phyloP scores from a whole-genome alignment of 176 grass and related monocot genomes.

The Stipa capillata region DNA sequence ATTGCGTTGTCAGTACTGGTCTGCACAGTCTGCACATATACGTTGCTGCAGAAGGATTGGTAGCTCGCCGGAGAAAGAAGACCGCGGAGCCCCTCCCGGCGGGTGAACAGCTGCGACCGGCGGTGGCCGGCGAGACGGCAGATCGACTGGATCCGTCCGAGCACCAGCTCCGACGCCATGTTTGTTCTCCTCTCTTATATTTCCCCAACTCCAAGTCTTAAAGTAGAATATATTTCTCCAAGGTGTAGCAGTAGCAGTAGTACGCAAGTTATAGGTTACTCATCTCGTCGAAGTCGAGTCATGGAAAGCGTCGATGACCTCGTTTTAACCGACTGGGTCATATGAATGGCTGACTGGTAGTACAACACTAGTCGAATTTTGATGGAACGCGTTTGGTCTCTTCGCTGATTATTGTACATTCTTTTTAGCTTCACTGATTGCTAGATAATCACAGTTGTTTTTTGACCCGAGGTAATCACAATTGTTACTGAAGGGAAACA shows the following conservation, averaged over 20 bases:
- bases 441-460: neutral
- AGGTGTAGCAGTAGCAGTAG: neutral
- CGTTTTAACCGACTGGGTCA: neutral
- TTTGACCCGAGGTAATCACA: too few relatives aligned
- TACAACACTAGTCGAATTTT: neutral
- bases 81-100: neutral
- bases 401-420: neutral
- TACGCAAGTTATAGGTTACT: constrained; percentile 22
- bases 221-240: neutral
- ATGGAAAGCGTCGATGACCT: neutral
- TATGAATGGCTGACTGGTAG: neutral
- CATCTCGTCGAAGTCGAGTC: neutral
- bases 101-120: neutral
- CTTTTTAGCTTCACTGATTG: neutral
- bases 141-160: neutral
- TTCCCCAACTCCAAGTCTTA: neutral
- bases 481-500: too few relatives aligned
- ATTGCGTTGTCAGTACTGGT: neutral
- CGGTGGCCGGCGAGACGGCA: neutral
- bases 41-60: neutral
- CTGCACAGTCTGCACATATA: neutral
- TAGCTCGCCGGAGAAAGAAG: neutral
- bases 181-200: neutral
- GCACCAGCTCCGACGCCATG: constrained; percentile 6
- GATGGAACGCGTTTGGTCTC: neutral